Base-by-base conservation (phyloP, 2,329 filamentous ascomycete species). In the Fusarium virguliforme region DNA sequence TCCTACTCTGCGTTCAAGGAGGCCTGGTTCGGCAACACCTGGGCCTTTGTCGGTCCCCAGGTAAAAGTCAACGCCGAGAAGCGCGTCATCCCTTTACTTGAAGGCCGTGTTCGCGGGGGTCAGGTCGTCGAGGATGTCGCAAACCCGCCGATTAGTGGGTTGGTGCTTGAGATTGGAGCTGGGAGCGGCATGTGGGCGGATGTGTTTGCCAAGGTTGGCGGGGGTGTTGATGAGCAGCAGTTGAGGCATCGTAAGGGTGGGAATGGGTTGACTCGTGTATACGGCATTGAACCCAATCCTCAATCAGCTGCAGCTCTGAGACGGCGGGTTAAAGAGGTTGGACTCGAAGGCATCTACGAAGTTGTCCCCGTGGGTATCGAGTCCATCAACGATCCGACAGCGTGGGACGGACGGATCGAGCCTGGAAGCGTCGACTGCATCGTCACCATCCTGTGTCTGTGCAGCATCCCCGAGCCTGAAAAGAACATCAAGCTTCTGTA, bases 351-450 rank as follows among this genome's bases (percentile, higher is more conserved):
- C 57, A 79, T 86, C 8, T 92, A 92, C 76, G 85, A 89, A 75
- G 85, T 92, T 62, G 84, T 91, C 9, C 88, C 89, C 2, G 84
- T 88, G 6, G 90, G 90, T 3, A 88, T 92, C 48, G 86, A 92
- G 79, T 85, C 87, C 59, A 80, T 92, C 60, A 74, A 80, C 67
- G 75, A 83, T 34, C 64, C 77, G 3, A 74, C 78, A 3, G 79
- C 80, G 28, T 85, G 84, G 83, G 78, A 79, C 8, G 85, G 84
- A 2, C 81, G 81, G 32, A 82, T 91, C 12, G 79, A 84, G 57
- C 82, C 82, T 41, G 88, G 81, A 22, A 87, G 83, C 55, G 83
- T 89, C 18, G 88, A 90, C 72, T 87, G 86, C 77, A 86, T 91
- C 62, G 87, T 91, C 51, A 86, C 87, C 3, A 80, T 91, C 28